Base-by-base conservation (phyloP, 1,284 basidiomycete species). In the Hemileia vastatrix region DNA sequence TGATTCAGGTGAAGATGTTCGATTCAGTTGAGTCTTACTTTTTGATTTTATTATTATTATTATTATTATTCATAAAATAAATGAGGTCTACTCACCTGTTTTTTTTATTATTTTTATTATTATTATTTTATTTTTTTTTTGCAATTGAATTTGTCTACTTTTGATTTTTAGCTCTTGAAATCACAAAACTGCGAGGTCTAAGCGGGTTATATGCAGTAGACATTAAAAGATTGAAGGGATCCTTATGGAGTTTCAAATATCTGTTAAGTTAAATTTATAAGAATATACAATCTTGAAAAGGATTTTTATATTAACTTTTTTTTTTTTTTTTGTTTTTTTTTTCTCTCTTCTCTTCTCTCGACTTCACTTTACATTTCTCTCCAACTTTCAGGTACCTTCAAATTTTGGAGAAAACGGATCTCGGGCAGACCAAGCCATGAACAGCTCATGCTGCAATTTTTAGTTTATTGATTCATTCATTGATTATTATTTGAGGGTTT, bases 1-100 rank as follows among this genome's bases (percentile, higher is more conserved):
- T 67, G 92, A 95, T 73, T 83, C 83, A 24, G 90, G 90, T 45
- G 92, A 93, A 71, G 92, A 95, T 82, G 88, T 95, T 66, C 84
- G 88, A 67, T 95, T 95, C 79, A 62, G 60, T 62, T n/a, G 43
- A 55, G 60, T 27, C 8, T 6, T 51, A 2, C 23, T 18, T 43
- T 11, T 6, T 13, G 9, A 0, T 53, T 45, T 53, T n/a, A n/a
- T n/a, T n/a, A n/a, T n/a, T n/a, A n/a, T n/a, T n/a, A n/a, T n/a
- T n/a, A n/a, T n/a, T n/a, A n/a, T n/a, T n/a, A n/a, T 88, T 84
- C 18, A 86, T 94, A 63, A 92, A 96, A 79, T 77, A 95, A 66
- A 94, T 90, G 52, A 80, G 86, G 67, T 81, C 95, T 72, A 87
- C 89, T 76, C 83, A 90, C 65, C 80, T 95, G 72, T 87, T 86